Conservation (phyloP, 129 eudicot genomes). For the Apium graveolens region DNA sequence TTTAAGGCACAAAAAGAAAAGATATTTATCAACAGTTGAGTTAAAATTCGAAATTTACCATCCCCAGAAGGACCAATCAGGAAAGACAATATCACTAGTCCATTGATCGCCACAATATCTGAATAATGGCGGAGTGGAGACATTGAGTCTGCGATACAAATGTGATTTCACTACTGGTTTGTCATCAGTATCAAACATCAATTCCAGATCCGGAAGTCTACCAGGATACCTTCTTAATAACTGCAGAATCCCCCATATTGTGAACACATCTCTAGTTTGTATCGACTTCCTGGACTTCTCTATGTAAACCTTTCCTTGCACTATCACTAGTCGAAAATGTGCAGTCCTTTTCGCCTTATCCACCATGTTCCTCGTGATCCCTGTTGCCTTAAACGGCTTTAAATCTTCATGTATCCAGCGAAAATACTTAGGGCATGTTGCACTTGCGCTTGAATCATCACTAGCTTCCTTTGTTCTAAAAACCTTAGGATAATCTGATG, state of each 20-base stretch:
- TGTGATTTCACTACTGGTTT: conserved; percentile 6
- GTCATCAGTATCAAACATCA: conserved; percentile 31
- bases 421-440: conserved; percentile 28
- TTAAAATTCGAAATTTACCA: conserved; percentile 15
- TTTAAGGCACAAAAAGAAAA: neutral
- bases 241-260: conserved; percentile 30
- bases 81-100: conserved; percentile 25
- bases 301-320: conserved; percentile 26
- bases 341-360: conserved; percentile 17
- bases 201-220: conserved; percentile 29
- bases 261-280: conserved; percentile 26
- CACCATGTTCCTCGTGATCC: conserved; percentile 25
- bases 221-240: conserved; percentile 27
- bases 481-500: conserved; percentile 16
- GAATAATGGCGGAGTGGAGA: conserved; percentile 19
- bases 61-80: conserved; percentile 46
- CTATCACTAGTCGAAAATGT: conserved; percentile 22
- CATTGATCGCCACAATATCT: conserved; percentile 18
- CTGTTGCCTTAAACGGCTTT: conserved; percentile 18
- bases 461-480: neutral
- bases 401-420: conserved; percentile 34
- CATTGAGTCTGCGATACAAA: conserved; percentile 4
- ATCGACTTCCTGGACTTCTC: conserved; percentile 17
- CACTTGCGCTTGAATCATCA: neutral
- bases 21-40: neutral